Conservation (phyloP, 208 protist species). For the Phytomonas sp. region DNA sequence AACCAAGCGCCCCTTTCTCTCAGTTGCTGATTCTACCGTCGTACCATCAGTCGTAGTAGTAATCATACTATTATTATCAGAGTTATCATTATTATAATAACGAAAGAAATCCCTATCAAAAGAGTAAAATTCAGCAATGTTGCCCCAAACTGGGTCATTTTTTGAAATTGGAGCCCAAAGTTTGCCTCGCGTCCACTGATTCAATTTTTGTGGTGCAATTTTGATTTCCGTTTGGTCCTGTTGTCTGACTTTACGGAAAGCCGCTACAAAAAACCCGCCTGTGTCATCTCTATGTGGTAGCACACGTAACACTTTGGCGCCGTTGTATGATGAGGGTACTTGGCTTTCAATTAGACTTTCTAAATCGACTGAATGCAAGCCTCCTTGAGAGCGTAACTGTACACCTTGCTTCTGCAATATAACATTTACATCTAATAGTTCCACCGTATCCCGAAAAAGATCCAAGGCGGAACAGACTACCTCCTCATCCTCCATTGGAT, state of each 20-base stretch:
- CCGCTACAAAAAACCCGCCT: constrained; percentile 87
- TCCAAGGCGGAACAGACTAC: constrained; percentile 86
- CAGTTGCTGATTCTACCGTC: background rate
- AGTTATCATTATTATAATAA: constrained; percentile 9
- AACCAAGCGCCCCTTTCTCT: constrained; percentile 30
- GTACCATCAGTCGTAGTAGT: background rate
- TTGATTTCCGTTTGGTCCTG: constrained; percentile 16
- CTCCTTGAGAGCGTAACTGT: constrained; percentile 46
- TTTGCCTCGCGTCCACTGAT: constrained; percentile 85
- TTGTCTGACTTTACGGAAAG: constrained; percentile 67
- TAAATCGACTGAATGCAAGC: constrained; percentile 39
- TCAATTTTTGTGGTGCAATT: constrained; percentile 56
- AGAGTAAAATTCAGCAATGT: constrained; percentile 69
- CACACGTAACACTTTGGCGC: constrained; percentile 69
- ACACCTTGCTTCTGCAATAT: constrained; percentile 39
- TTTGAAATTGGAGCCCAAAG: constrained; percentile 59
- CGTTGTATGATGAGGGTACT: constrained; percentile 52
- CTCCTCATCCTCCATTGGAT: constrained; percentile 95
- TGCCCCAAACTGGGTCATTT: constrained; percentile 61
- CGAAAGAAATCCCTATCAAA: constrained; percentile 26
- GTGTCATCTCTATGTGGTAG: constrained; percentile 85
- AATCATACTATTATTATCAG: background rate
- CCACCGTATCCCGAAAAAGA: constrained; percentile 64
- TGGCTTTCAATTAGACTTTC: constrained; percentile 29
- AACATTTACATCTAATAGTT: constrained; percentile 79